Percentiles rank a stretch among this genome's conserved stretches.
phyloP scores from a whole-genome alignment of 2,329 filamentous ascomycete genomes.

The Dothiorella sarmentorum region DNA sequence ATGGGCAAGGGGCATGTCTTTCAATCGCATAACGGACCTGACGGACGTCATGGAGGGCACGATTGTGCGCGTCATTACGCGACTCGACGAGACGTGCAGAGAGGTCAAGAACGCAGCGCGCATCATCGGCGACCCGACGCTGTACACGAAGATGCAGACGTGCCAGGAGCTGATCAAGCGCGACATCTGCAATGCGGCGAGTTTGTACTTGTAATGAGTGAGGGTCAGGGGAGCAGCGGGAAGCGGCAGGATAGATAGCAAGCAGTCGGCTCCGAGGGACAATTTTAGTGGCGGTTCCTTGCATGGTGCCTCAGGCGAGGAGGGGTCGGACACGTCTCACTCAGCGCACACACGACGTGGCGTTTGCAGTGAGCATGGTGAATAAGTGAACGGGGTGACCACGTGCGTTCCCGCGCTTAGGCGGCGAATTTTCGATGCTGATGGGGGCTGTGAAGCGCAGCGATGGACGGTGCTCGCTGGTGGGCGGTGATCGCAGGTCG shows the following conservation, averaged over 20 bases:
- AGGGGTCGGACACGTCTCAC: background rate
- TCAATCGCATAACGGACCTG: slow-evolving; percentile 93
- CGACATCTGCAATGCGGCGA: slow-evolving; percentile 41
- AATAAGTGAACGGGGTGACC: background rate
- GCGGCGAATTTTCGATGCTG: too few relatives aligned
- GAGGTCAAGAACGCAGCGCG: slow-evolving; percentile 97
- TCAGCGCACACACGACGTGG: background rate
- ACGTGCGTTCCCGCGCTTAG: background rate
- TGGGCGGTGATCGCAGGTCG: slow-evolving; percentile 1
- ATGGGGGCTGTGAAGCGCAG: background rate
- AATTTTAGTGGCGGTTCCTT: background rate
- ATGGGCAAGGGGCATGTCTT: slow-evolving; percentile 96
- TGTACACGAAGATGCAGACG: slow-evolving; percentile 95
- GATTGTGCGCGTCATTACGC: slow-evolving; percentile 90
- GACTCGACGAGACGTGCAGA: slow-evolving; percentile 91
- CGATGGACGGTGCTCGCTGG: background rate
- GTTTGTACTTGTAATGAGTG: slow-evolving; percentile 35
- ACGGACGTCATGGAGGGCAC: slow-evolving; percentile 97
- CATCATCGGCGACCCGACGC: slow-evolving; percentile 86
- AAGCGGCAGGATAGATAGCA: background rate
- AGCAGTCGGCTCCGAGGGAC: background rate
- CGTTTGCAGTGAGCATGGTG: background rate
- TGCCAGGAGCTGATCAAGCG: slow-evolving; percentile 95
- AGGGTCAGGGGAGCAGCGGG: background rate
- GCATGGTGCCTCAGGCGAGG: background rate